Conservation (phyloP, 176 grass and related monocot genomes). For the Eragrostis curvula region DNA sequence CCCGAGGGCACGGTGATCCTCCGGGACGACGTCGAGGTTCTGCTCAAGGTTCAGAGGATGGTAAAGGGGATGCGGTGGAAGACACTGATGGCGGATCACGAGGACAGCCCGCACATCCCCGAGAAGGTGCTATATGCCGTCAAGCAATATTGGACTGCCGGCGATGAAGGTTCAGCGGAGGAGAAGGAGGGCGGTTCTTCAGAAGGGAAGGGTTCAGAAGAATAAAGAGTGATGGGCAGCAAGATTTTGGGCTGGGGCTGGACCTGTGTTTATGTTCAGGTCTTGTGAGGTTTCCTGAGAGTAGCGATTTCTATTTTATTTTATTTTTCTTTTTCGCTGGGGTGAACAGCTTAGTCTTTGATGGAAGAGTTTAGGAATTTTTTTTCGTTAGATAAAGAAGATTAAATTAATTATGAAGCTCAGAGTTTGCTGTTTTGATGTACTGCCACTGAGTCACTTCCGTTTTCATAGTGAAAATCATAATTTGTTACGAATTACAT, state of each 20-base stretch:
- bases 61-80: constrained; percentile 74
- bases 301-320: not conserved
- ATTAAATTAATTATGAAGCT: not conserved
- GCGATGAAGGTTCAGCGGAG: constrained; percentile 21
- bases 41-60: constrained; percentile 64
- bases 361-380: constrained; percentile 9
- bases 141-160: constrained; percentile 80
- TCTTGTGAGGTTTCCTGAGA: not conserved
- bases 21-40: constrained; percentile 68
- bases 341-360: not conserved
- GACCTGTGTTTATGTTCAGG: constrained; percentile 18
- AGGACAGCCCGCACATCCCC: constrained; percentile 65
- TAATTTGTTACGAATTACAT: not conserved
- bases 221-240: constrained; percentile 4
- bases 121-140: constrained; percentile 86
- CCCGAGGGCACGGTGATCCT: constrained; percentile 87
- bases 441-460: not conserved
- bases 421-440: not conserved
- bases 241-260: not conserved
- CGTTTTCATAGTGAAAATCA: not conserved
- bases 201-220: not conserved
- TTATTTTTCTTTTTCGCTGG: not conserved
- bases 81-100: constrained; percentile 64
- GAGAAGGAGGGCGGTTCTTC: constrained; percentile 2
- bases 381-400: not conserved